phyloP scores from a whole-genome alignment of 2,329 filamentous ascomycete species.

The Stenocarpella maydis region DNA sequence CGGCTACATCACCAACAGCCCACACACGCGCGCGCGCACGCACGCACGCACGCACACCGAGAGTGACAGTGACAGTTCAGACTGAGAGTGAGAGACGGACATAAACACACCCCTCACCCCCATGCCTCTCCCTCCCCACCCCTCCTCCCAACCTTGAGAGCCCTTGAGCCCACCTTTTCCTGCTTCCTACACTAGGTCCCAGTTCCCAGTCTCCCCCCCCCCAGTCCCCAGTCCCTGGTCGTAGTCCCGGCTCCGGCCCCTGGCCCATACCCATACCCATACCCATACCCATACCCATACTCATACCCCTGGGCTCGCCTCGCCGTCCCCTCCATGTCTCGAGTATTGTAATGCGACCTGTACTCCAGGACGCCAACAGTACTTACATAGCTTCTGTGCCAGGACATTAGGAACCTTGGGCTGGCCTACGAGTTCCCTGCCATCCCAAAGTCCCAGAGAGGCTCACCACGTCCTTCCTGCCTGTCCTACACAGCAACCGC shows the following conservation, averaged over 20 bases:
- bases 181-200: constrained; percentile 24
- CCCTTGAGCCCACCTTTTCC: constrained; percentile 17
- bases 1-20: neutral
- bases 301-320: constrained; percentile 26
- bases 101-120: too few relatives aligned
- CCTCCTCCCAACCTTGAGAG: constrained; percentile 7
- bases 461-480: constrained; percentile 12
- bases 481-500: constrained; percentile 21
- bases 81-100: too few relatives aligned
- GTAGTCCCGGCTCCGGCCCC: constrained; percentile 28
- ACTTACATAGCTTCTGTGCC: constrained; percentile 30
- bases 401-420: constrained; percentile 15
- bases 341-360: constrained; percentile 27
- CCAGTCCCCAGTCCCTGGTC: constrained; percentile 24
- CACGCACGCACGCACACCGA: too few relatives aligned
- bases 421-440: constrained; percentile 23
- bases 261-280: constrained; percentile 24
- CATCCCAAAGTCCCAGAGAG: constrained; percentile 15
- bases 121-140: neutral
- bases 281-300: neutral
- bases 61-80: too few relatives aligned
- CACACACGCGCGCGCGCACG: neutral
- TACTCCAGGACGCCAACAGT: constrained; percentile 24
- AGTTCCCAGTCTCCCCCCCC: constrained; percentile 12
- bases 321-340: constrained; percentile 31